These are phyloP conservation scores for Ceratobasidium sp. DNA, from an alignment of 1,284 basidiomycete genomes.

Conservation along the genomic window DNA sequence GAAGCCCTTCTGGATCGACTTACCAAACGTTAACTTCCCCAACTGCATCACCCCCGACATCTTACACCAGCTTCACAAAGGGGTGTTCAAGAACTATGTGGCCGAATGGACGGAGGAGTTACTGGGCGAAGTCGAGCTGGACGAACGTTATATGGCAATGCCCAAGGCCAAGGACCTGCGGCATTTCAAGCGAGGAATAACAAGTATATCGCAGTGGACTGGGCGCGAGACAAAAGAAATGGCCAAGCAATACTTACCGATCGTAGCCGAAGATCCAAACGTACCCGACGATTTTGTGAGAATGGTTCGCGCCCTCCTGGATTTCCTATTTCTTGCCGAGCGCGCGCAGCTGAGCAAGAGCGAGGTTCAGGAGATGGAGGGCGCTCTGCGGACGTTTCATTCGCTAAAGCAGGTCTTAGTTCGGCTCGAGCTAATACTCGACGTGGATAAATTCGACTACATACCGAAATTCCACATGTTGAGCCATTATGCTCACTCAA, in stretches of 20 bases:
- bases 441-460: neutral
- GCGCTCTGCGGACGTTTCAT: neutral
- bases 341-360: neutral
- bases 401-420: neutral
- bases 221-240: conserved; percentile 40
- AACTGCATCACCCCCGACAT: conserved; percentile 46
- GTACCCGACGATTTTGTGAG: neutral
- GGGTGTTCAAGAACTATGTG: conserved; percentile 47
- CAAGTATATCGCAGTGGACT: conserved; percentile 22
- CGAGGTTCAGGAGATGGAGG: neutral
- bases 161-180: conserved; percentile 7
- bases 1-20: conserved; percentile 46
- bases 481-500: conserved; percentile 7
- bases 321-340: conserved; percentile 4
- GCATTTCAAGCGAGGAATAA: no score
- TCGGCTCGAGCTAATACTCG: neutral
- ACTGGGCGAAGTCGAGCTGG: conserved; percentile 30
- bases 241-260: conserved; percentile 29
- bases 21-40: conserved; percentile 46
- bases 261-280: conserved; percentile 40
- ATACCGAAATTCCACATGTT: conserved; percentile 26
- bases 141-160: conserved; percentile 35
- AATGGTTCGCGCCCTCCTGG: conserved; percentile 1
- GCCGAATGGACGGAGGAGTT: conserved; percentile 41
- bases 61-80: conserved; percentile 50